These are phyloP conservation scores for Yamadazyma songkhlaensis DNA, from an alignment of 1,139 yeast genomes.

Conservation along the genomic window DNA sequence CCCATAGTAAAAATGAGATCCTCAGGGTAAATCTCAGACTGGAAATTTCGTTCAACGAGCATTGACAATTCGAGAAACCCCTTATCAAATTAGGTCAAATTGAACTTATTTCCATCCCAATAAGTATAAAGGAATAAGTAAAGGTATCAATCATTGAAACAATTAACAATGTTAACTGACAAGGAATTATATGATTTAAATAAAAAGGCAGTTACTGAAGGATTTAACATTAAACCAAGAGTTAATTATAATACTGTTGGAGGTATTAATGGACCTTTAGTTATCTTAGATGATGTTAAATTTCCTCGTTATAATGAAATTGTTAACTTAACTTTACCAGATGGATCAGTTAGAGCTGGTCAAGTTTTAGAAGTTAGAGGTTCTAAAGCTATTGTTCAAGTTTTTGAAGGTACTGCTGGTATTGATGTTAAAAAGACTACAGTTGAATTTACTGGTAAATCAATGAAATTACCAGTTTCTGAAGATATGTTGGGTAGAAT, in stretches of 20 bases:
- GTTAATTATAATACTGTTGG: constrained; percentile 92
- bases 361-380: constrained; percentile 98
- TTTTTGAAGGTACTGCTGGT: constrained; percentile 97
- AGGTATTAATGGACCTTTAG: constrained; percentile 98
- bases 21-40: background rate
- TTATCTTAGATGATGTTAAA: constrained; percentile 91
- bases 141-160: background rate
- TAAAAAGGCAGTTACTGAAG: constrained; percentile 88
- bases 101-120: background rate
- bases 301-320: constrained; percentile 96
- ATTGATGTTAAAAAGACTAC: constrained; percentile 96
- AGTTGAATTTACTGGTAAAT: constrained; percentile 95
- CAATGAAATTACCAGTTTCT: constrained; percentile 88
- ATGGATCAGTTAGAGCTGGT: constrained; percentile 91
- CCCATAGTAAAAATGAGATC: background rate
- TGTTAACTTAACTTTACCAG: constrained; percentile 94
- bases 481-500: constrained; percentile 98
- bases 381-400: constrained; percentile 95
- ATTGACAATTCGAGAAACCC: constrained; percentile 6
- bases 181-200: constrained; percentile 71
- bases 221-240: constrained; percentile 88
- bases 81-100: constrained; percentile 6
- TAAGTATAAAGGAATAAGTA: background rate
- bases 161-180: constrained; percentile 36
- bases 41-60: constrained; percentile 5